Evolutionary conservation across 805 yeast species (phyloP).

Genomic region (Pichia insulana): DNA sequence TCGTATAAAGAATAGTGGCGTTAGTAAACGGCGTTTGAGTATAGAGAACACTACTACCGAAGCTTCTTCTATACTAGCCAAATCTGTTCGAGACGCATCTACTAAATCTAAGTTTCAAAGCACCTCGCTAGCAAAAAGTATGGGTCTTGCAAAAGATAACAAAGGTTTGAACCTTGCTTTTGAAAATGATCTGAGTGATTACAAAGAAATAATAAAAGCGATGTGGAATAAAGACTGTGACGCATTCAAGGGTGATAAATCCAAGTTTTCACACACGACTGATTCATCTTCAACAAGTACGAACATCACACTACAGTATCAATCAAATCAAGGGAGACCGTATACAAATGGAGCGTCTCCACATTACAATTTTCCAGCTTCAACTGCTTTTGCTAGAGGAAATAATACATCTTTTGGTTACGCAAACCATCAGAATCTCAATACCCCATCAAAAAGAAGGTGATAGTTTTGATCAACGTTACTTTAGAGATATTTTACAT

Average conservation of each 20-base stretch:
- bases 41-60: not conserved
- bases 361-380: not conserved
- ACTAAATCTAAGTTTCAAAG: not conserved
- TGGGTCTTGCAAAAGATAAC: slow-evolving; percentile 2
- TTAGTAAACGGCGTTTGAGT: not conserved
- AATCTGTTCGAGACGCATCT: not conserved
- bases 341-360: too few species aligned
- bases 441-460: not conserved
- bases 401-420: slow-evolving; percentile 8
- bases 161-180: slow-evolving; percentile 2
- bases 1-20: slow-evolving; percentile 31
- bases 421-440: not conserved
- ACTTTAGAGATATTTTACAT: too few species aligned
- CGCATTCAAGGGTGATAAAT: not conserved
- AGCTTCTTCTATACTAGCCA: not conserved
- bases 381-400: slow-evolving; percentile 5
- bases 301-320: not conserved
- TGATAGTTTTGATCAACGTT: too few species aligned
- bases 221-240: slow-evolving; percentile 13
- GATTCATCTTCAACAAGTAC: not conserved
- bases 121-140: slow-evolving; percentile 3
- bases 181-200: slow-evolving; percentile 4
- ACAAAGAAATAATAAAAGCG: slow-evolving; percentile 4
- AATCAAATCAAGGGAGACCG: not conserved
- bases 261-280: not conserved